Base-by-base conservation (phyloP, 352 stramenopile species). In the Pythium folliculosum region DNA sequence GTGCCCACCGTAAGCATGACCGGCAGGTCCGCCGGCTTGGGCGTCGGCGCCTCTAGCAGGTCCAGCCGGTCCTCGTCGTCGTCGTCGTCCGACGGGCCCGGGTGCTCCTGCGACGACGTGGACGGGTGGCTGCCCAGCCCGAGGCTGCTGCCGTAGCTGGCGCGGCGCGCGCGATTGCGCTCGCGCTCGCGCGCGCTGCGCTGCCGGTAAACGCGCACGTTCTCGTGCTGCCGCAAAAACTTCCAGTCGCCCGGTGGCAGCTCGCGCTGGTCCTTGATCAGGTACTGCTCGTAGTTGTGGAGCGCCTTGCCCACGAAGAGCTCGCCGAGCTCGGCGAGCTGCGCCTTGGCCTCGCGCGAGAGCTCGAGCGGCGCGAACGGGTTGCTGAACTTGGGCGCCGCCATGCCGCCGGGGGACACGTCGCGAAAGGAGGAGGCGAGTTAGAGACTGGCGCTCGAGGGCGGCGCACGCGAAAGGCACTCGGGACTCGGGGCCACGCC, bases 221-320 rank as follows among this genome's bases (percentile, higher is more conserved):
- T 23, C 35, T 74, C 67, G 12, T 54, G 72, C 51, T 84, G 77
- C 61, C 76, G 80, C 52, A 88, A 63, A 59, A 79, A 67, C 58
- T 88, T 85, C 80, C 80, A 91, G 19, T 73, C 73, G 22, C 19
- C 47, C 10, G 70, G 54, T 51, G 88, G 77, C n/a, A 91, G 60
- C 7, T 72, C 45, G 30, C 73, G 69, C n/a, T 77, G 45, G 40
- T 78, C 58, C 3, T 59, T 45, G 16, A 70, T 32, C 16, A 82
- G 73, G 23, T 84, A 82, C 27, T 71, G 64, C 10, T 73, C 67
- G 67, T 88, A 89, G 51, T 88, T 69, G 22, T 63, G 49, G 45
- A 89, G 32, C 0, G 78, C 73, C 17, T 86, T 75, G 47, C 73
- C 65, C 22, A 91, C 69, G 38, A 89, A 78, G 7, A 70, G 64